A percentile compares a stretch with the other conserved stretches of the same genome.
Conservation (phyloP, 1,284 basidiomycete genomes). For the Thelephora terrestris region DNA sequence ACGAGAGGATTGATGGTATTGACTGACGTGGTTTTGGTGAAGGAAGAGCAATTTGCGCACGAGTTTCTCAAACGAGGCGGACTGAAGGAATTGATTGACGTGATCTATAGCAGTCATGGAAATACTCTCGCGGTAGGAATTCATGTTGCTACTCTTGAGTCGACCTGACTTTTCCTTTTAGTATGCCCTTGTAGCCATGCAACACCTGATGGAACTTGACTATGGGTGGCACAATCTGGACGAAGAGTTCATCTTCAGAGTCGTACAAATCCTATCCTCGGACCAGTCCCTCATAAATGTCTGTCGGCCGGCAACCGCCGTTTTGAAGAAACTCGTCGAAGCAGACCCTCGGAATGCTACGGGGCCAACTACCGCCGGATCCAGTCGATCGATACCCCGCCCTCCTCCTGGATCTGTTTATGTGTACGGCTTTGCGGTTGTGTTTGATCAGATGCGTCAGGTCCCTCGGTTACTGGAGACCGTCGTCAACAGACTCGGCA, state of each 20-base stretch:
- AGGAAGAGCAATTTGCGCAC: constrained; percentile 84
- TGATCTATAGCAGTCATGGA: constrained; percentile 62
- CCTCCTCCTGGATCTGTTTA: constrained; percentile 58
- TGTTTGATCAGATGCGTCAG: constrained; percentile 72
- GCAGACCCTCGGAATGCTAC: constrained; percentile 62
- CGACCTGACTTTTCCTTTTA: constrained; percentile 21
- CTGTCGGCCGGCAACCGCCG: constrained; percentile 92
- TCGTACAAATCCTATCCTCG: constrained; percentile 77
- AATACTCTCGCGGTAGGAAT: constrained; percentile 74
- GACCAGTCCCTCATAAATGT: constrained; percentile 82
- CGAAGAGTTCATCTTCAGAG: constrained; percentile 61
- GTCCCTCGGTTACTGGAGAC: constrained; percentile 59
- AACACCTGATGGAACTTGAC: constrained; percentile 78
- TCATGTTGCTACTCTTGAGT: constrained; percentile 1
- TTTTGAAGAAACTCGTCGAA: constrained; percentile 81
- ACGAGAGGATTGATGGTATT: background rate
- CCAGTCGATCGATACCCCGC: constrained; percentile 44
- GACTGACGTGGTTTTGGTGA: constrained; percentile 3
- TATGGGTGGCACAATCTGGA: constrained; percentile 73
- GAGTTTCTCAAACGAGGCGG: constrained; percentile 81
- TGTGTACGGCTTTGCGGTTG: constrained; percentile 75
- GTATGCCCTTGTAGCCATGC: constrained; percentile 79
- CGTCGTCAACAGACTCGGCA: constrained; percentile 70
- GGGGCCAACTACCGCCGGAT: constrained; percentile 44
- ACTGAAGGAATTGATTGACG: constrained; percentile 61